Base-by-base conservation (phyloP, 768 basidiomycete species). In the Psilocybe cyanescens region DNA sequence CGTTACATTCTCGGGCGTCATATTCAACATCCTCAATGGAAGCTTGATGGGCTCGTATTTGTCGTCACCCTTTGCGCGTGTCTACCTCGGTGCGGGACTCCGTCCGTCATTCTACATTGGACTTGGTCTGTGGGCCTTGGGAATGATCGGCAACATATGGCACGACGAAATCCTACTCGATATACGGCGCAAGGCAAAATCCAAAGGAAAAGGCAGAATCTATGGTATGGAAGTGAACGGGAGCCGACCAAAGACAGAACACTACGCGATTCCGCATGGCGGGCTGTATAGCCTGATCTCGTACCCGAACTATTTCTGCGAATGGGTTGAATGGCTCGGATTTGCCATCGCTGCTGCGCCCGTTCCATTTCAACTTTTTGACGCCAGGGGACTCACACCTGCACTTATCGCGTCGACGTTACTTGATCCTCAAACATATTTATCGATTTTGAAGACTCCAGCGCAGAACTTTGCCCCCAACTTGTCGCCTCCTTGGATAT, bases 291-390 rank as follows among this genome's bases (percentile, higher is more conserved):
- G 72, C 46, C 88, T 85, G 69, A 79, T 98, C 67, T 94, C 94
- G 5, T 97, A 89, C 76, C 97, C 97, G 8, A 95, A 97, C 73
- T 99, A 98, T 76, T 77, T 94, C 17, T 94, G 90, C 75, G 97
- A 98, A 72, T 99, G 97, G 97, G 60, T 90, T 58, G 97, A 99
- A 75, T 99, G 96, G 95, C 65, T 86, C 8, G 94, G 92, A 7
- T 98, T 90, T 72, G 90, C 93, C 1, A 72, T 97, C 41, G 91
- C 92, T 5, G 84, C 92, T 3, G 77, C 85, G 4, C 86, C 88
- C 1, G 7, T 81, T 0, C 85, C 82, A 17, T 65, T 76, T 44
- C 47, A 61, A 3, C 47, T 70, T 44, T 8, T n/a, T 5, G 5
- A 16, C n/a, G 14, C n/a, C 16, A 55, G 68, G n/a, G 61, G 66